Conservation (phyloP, 306 rosid species). For the Prunus dulcis region DNA sequence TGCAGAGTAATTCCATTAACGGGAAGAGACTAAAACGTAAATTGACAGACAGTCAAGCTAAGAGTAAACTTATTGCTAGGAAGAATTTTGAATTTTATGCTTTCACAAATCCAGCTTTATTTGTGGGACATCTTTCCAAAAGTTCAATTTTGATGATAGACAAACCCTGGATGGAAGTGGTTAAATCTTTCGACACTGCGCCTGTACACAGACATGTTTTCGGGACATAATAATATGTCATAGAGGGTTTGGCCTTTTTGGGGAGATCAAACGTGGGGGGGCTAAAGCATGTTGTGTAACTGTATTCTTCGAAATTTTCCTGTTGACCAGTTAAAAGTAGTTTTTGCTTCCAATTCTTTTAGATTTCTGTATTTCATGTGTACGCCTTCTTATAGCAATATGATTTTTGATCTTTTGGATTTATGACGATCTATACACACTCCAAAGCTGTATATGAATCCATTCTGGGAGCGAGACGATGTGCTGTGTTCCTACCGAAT, state of each 20-base stretch:
- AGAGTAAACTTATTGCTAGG: slow-evolving; percentile 33
- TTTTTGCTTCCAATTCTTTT: slow-evolving; percentile 32
- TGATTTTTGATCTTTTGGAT: slow-evolving; percentile 1
- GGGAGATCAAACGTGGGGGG: slow-evolving; percentile 35
- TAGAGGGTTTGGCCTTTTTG: slow-evolving; percentile 38
- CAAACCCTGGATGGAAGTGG: slow-evolving; percentile 91
- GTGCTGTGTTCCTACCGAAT: neutral
- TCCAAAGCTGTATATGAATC: neutral
- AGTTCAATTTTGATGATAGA: slow-evolving; percentile 66
- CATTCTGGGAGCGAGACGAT: neutral
- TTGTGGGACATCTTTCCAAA: slow-evolving; percentile 65
- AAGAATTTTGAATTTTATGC: slow-evolving; percentile 64
- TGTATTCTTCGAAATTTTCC: slow-evolving; percentile 35
- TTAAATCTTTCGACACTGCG: slow-evolving; percentile 59
- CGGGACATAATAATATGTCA: slow-evolving; percentile 47
- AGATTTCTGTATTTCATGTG: neutral
- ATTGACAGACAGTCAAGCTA: slow-evolving; percentile 36
- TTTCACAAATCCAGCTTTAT: slow-evolving; percentile 66
- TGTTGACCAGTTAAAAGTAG: slow-evolving; percentile 43
- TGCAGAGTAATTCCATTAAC: slow-evolving; percentile 41
- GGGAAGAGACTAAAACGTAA: slow-evolving; percentile 52
- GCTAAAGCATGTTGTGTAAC: slow-evolving; percentile 51
- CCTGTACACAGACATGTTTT: slow-evolving; percentile 91
- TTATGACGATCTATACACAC: too few relatives aligned
- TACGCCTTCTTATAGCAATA: slow-evolving; percentile 3